These are phyloP conservation scores for Fusarium sublunatum DNA, from an alignment of 2,329 filamentous ascomycete species.

Conservation along the genomic window DNA sequence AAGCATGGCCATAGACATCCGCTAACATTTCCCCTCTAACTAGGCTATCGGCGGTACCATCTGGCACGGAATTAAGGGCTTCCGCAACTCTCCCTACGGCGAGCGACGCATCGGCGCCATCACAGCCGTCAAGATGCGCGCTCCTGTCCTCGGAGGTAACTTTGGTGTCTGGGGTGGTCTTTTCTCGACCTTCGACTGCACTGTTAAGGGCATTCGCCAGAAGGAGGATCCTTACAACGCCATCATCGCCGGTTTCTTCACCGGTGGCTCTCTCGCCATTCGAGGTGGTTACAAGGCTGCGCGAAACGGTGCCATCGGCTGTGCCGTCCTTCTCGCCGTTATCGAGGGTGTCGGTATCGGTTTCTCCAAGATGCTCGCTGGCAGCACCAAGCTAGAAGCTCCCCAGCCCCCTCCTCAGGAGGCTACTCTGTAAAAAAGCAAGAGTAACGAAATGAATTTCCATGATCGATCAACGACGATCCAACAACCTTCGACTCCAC, in stretches of 20 bases:
- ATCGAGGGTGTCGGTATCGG: conserved; percentile 98
- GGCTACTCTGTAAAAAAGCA: conserved; percentile 43
- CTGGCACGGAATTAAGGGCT: conserved; percentile 98
- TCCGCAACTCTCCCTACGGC: conserved; percentile 88
- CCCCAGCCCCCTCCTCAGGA: conserved; percentile 51
- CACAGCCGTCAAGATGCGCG: conserved; percentile 97
- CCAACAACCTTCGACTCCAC: conserved; percentile 21
- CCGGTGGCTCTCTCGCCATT: conserved; percentile 89
- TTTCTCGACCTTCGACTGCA: conserved; percentile 96
- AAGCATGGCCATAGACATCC: neutral
- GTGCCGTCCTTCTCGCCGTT: conserved; percentile 91
- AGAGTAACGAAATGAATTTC: conserved; percentile 22
- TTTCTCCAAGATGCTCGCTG: conserved; percentile 93
- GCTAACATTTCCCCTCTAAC: conserved; percentile 34
- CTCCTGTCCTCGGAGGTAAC: conserved; percentile 95
- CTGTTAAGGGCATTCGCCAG: conserved; percentile 90
- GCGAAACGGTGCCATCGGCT: conserved; percentile 95
- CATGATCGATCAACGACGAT: conserved; percentile 25
- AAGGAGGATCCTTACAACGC: conserved; percentile 99
- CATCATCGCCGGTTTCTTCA: conserved; percentile 97
- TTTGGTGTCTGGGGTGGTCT: conserved; percentile 98
- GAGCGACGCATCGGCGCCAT: conserved; percentile 95
- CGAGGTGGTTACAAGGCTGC: conserved; percentile 92
- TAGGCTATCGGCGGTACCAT: conserved; percentile 83
- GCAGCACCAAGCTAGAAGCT: conserved; percentile 83